Evolutionary conservation across 2,329 filamentous ascomycete genomes (phyloP), one percentile per base, ranked within the genome.

Genomic region (Thielaviopsis cerberus): DNA sequence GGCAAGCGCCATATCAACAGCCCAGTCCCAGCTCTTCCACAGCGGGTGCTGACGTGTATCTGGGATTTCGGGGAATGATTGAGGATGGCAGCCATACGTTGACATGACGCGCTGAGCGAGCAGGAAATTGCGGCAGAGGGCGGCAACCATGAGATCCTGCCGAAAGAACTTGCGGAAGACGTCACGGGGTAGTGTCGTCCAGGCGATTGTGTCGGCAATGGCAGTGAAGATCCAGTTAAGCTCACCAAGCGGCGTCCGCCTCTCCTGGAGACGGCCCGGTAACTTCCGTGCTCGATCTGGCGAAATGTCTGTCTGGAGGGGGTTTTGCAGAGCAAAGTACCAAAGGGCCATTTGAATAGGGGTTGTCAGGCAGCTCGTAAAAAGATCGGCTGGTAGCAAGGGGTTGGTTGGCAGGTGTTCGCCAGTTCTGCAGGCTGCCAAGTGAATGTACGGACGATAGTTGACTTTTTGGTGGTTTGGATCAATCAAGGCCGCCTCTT

Each of bases 181-280:
- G 22, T 89, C 81, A 52, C 91, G 85, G 2, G 90, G 88, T 3
- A 98, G 73, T 4, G 88, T 94, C 30, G 94, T 97, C 92, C 92
- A 98, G 0, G 92, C 92, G 65, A 98, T 98, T 1, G 91, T 97
- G 68, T 98, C 92, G 0, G 92, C 98, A 63, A 98, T 97, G 57
- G 92, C 92, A 0, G 92, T 98, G 67, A 98, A 97, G 37, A 98
- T 98, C 92, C 92, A 98, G 67, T 98, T 98, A 15, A 98, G 75
- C 71, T 98, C 92, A 62, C 92, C 92, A 34, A 98, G 77, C 8
- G 92, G 92, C 54, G 92, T 97, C 66, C 92, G 79, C 61, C 92
- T 80, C 70, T 98, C 92, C 67, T 95, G 91, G 50, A 97, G 79
- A 62, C 89, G 83, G 34, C 92, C 92, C 2, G 91, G 90, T 20